Base-by-base conservation (phyloP, 2,329 filamentous ascomycete species). In the Knufia fluminis region DNA sequence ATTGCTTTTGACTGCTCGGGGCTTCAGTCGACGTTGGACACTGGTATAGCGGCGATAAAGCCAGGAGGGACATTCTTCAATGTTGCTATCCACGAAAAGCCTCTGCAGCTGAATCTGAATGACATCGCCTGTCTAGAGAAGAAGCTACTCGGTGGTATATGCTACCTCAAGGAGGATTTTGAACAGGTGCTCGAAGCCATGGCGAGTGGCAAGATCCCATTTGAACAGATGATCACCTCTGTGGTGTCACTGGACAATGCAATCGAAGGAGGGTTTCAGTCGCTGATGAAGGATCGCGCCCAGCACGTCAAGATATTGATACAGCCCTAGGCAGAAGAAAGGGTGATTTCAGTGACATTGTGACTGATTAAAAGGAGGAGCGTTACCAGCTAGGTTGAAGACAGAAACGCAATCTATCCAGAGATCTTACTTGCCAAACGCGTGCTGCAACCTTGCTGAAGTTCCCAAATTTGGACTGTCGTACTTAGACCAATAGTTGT, bases 81-180 rank as follows among this genome's bases (percentile, higher is more conserved):
- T 14, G 28, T 31, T 14, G 28, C 28, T 7, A 31, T 31, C 14
- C 28, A 31, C 28, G 14, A 31, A 14, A 31, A 31, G 14, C 7
- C 35, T 6, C 35, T 39, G 7, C 16, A 6, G 17, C 35, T 39
- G 14, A 43, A 43, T 43, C 40, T 43, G 14, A 26, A 22, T 10
- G 22, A 26, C 40, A 20, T 43, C 7, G 16, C 40, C 7, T 20
- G 9, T 8, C 54, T 56, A 54, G 55, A 57, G 14, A 54, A 57
- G 32, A 22, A 23, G 22, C 54, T 71, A 42, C 60, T 71, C 41
- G 68, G 67, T 50, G 70, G 35, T 16, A 16, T 39, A 7, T 39
- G 35, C 17, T 39, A 39, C 16, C 8, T 20, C 14, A 6, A n/a
- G 16, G 35, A 39, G 16, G 35, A 39, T 16, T 39, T 39, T 20